phyloP scores from a whole-genome alignment of 1,284 basidiomycete species.

The Marasmius sp. region DNA sequence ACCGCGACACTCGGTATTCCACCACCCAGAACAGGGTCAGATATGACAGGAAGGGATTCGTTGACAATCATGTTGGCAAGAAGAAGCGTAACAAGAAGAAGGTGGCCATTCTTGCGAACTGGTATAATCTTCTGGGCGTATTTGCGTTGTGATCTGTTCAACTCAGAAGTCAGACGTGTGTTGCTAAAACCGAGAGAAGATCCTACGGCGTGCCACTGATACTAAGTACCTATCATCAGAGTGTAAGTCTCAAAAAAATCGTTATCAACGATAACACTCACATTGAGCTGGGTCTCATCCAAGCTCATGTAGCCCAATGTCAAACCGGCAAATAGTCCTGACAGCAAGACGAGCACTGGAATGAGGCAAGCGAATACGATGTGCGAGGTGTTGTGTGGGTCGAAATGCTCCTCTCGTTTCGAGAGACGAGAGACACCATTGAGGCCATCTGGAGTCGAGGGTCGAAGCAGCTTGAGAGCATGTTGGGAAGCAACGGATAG shows the following conservation, averaged over 20 bases:
- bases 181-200: neutral
- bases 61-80: slow-evolving; percentile 90
- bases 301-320: slow-evolving; percentile 83
- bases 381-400: slow-evolving; percentile 32
- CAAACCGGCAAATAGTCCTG: slow-evolving; percentile 55
- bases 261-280: neutral
- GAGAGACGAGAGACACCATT: slow-evolving; percentile 19
- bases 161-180: slow-evolving; percentile 1
- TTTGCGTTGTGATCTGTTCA: slow-evolving; percentile 65
- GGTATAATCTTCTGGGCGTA: slow-evolving; percentile 88
- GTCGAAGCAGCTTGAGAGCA: slow-evolving; percentile 38
- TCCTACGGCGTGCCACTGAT: slow-evolving; percentile 79
- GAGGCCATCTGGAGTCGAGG: slow-evolving; percentile 5
- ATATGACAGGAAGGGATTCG: slow-evolving; percentile 89
- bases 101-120: slow-evolving; percentile 82
- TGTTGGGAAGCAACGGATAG: slow-evolving; percentile 44
- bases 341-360: slow-evolving; percentile 59
- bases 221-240: slow-evolving; percentile 54
- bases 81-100: slow-evolving; percentile 81
- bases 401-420: slow-evolving; percentile 29
- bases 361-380: slow-evolving; percentile 56
- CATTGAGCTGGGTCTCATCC: slow-evolving; percentile 87
- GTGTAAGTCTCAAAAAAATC: neutral
- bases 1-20: slow-evolving; percentile 80
- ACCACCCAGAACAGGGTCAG: slow-evolving; percentile 85